Base-by-base conservation (phyloP, 768 basidiomycete genomes). In the Pleurotus cornucopiae region DNA sequence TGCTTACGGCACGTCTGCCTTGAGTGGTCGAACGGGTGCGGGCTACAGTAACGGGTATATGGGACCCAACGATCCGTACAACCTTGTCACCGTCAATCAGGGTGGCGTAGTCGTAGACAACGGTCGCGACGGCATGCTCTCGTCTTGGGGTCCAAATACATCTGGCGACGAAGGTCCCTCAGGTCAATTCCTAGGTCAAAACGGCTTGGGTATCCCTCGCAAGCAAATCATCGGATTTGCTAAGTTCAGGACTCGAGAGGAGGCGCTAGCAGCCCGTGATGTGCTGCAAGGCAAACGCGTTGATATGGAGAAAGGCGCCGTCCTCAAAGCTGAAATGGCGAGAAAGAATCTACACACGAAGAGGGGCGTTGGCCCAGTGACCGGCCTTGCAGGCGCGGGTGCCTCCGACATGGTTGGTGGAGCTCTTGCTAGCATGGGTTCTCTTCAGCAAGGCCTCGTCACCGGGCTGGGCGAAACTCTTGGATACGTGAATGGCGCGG, bases 291-390 rank as follows among this genome's bases (percentile, higher is more conserved):
- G 96, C 4, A 79, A 88, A 53, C 81, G 92, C 55, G 91, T 98
- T 37, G 97, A 98, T 64, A 84, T 90, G 30, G 91, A 98, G 70
- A 94, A 93, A 64, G 94, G 94, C 12, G 86, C 91, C 0, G 88
- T 94, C 2, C 70, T 99, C 39, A 98, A 98, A 70, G 97, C 96
- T 18, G 97, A 98, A 73, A 98, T 99, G 95, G 97, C 97, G 16
- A 98, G 98, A 84, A 99, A 99, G 82, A 98, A 99, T 66, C 71
- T 99, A 39, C 96, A 99, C 66, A 96, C 94, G 16, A 97, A 96
- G 75, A 78, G 92, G 39, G 90, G 90, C 2, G 86, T 93, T 20
- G 91, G 91, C n/a, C 83, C 84, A 4, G 75, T 84, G 16, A 74
- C 74, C 37, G 74, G 71, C 9, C 57, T 61, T 16, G 37, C 63